A percentile compares a stretch with the other conserved stretches of the same genome.
Conservation (phyloP, 1,284 basidiomycete genomes). For the Heterobasidion parviporum region DNA sequence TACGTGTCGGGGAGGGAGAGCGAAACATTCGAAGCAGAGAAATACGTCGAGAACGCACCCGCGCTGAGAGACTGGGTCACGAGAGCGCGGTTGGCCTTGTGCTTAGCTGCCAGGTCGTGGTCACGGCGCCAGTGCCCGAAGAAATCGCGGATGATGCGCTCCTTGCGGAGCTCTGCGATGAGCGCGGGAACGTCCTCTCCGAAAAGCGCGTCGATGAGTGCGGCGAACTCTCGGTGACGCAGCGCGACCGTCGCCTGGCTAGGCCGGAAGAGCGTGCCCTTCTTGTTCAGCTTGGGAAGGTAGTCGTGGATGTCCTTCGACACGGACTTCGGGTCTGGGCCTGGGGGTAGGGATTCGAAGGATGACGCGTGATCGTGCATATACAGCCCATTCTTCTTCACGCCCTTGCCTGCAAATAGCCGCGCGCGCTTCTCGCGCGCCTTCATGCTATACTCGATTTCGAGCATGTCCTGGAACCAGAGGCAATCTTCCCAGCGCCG, state of each 20-base stretch:
- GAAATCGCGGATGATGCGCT: slow-evolving; percentile 57
- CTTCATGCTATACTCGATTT: slow-evolving; percentile 51
- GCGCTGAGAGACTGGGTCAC: slow-evolving; percentile 6
- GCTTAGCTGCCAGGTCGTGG: slow-evolving; percentile 38
- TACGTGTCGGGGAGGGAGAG: slow-evolving; percentile 27
- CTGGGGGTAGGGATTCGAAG: slow-evolving; percentile 79
- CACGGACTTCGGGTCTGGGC: slow-evolving; percentile 63
- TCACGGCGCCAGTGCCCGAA: slow-evolving; percentile 72
- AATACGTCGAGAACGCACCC: slow-evolving; percentile 46
- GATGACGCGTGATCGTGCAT: slow-evolving; percentile 66
- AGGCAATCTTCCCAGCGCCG: slow-evolving; percentile 75
- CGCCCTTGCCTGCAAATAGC: slow-evolving; percentile 59
- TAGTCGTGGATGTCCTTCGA: slow-evolving; percentile 56
- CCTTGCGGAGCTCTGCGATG: slow-evolving; percentile 54
- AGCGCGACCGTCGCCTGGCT: slow-evolving; percentile 60
- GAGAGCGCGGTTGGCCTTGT: slow-evolving; percentile 12
- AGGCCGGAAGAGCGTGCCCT: slow-evolving; percentile 61
- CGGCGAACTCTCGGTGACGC: slow-evolving; percentile 48
- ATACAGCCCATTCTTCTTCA: slow-evolving; percentile 68
- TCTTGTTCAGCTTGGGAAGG: slow-evolving; percentile 61
- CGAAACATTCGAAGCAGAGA: slow-evolving; percentile 35
- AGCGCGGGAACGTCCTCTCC: slow-evolving; percentile 53
- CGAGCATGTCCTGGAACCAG: slow-evolving; percentile 61
- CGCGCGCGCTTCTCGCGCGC: slow-evolving; percentile 58
- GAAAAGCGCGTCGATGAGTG: slow-evolving; percentile 52